phyloP scores from a whole-genome alignment of 495 filamentous ascomycete species.

The Hypoxylon intermedium region DNA sequence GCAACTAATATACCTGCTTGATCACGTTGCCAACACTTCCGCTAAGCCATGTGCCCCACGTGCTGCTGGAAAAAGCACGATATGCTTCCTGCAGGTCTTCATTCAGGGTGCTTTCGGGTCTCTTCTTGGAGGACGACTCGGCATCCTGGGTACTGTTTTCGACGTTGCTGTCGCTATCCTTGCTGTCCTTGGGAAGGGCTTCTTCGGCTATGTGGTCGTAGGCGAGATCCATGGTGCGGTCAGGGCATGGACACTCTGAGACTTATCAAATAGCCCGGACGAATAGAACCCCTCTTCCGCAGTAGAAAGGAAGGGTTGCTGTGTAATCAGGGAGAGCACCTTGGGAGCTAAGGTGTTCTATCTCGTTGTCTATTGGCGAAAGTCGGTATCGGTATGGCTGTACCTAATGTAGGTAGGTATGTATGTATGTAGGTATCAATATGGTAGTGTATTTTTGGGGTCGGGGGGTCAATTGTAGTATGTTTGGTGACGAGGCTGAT shows the following conservation, averaged over 20 bases:
- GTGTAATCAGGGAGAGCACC: conserved; percentile 12
- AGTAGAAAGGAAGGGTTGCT: conserved; percentile 23
- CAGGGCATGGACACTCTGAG: conserved; percentile 23
- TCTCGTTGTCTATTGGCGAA: conserved; percentile 6
- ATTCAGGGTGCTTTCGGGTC: conserved; percentile 70
- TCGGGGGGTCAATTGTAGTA: too few species aligned
- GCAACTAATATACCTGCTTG: conserved; percentile 70
- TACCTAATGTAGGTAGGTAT: background rate
- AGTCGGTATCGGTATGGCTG: conserved; percentile 15
- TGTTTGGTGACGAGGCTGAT: conserved; percentile 40
- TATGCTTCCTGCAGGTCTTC: conserved; percentile 94
- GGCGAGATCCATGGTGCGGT: conserved; percentile 81
- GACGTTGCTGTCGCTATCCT: conserved; percentile 55
- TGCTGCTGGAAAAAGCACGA: conserved; percentile 85
- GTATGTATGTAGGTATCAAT: too few species aligned
- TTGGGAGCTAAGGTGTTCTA: background rate
- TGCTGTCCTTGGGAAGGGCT: conserved; percentile 66
- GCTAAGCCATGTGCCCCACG: conserved; percentile 88
- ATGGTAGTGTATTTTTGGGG: too few species aligned
- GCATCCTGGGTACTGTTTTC: conserved; percentile 41
- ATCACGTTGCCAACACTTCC: conserved; percentile 88
- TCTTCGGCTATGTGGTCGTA: conserved; percentile 98
- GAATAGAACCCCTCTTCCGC: conserved; percentile 22
- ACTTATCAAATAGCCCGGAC: conserved; percentile 10
- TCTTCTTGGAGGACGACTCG: conserved; percentile 44